Conservation (phyloP, 306 rosid genomes). For the Cicer judaicum region DNA sequence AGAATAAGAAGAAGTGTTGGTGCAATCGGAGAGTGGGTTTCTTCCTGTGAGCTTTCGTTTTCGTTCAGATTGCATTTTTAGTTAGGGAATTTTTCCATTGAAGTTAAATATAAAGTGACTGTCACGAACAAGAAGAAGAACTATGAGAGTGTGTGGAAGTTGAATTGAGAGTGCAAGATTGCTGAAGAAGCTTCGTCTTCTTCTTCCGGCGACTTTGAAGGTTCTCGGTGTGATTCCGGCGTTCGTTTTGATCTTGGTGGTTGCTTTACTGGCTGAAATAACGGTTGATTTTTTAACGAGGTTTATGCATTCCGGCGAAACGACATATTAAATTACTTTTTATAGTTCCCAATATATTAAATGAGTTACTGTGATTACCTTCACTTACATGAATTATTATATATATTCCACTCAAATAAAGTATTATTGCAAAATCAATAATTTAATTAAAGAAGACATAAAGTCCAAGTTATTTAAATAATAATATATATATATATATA, state of each 20-base stretch:
- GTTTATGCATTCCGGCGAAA: constrained; percentile 64
- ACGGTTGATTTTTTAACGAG: constrained; percentile 81
- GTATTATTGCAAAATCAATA: too few relatives aligned
- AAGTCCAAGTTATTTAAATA: too few relatives aligned
- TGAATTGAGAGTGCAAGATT: background rate
- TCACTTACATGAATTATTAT: too few relatives aligned
- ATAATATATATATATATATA: too few relatives aligned
- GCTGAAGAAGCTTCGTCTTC: constrained; percentile 21
- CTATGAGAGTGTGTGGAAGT: background rate
- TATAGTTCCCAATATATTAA: too few relatives aligned
- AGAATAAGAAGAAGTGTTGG: constrained; percentile 54
- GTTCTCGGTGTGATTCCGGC: constrained; percentile 87
- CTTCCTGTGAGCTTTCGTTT: constrained; percentile 44
- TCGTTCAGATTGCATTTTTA: constrained; percentile 54
- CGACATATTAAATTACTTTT: too few relatives aligned
- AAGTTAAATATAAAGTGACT: background rate
- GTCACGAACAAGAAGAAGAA: too few relatives aligned
- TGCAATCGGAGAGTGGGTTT: constrained; percentile 69
- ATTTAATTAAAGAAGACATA: too few relatives aligned
- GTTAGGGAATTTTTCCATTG: background rate
- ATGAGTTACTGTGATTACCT: too few relatives aligned
- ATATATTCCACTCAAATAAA: too few relatives aligned
- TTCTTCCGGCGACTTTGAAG: constrained; percentile 78
- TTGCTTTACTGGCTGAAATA: constrained; percentile 63
- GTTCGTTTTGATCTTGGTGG: constrained; percentile 57